Evolutionary conservation across 176 grass and related monocot species (phyloP).

Genomic region (Zoysia japonica): DNA sequence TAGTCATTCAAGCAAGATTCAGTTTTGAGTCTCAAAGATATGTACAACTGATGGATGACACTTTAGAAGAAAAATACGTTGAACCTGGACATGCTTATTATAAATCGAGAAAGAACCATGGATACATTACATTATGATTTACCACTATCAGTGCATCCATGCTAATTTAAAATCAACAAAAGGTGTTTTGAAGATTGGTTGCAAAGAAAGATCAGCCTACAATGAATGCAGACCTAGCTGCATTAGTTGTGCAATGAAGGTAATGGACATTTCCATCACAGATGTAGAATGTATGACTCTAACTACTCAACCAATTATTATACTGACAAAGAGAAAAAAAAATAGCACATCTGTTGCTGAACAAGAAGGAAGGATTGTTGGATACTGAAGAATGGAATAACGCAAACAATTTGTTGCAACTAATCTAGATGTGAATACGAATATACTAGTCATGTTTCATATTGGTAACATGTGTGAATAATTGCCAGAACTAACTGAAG

Average conservation of each 20-base stretch:
- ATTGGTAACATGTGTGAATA: conserved; percentile 9
- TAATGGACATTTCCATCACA: not conserved
- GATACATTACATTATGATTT: not conserved
- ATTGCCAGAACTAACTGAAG: not conserved
- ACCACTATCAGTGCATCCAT: not conserved
- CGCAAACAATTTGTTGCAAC: not conserved
- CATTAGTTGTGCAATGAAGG: not conserved
- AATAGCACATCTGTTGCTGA: not conserved
- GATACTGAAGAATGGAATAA: not conserved
- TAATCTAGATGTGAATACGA: not conserved
- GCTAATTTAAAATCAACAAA: not conserved
- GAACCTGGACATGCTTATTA: not conserved
- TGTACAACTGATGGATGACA: conserved; percentile 9
- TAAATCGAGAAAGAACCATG: conserved; percentile 9
- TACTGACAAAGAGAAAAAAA: conserved; percentile 4
- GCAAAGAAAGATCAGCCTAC: not conserved
- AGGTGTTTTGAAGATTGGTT: conserved; percentile 13
- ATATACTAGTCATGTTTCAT: not conserved
- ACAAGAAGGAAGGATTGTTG: not conserved
- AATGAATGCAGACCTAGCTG: too few species aligned
- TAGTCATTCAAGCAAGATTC: conserved; percentile 38
- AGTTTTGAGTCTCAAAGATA: conserved; percentile 11
- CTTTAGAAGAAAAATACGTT: not conserved
- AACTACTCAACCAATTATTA: conserved; percentile 31
- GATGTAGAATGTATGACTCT: conserved; percentile 9